Conservation (phyloP, 805 yeast genomes). For the Ascoidea asiatica region DNA sequence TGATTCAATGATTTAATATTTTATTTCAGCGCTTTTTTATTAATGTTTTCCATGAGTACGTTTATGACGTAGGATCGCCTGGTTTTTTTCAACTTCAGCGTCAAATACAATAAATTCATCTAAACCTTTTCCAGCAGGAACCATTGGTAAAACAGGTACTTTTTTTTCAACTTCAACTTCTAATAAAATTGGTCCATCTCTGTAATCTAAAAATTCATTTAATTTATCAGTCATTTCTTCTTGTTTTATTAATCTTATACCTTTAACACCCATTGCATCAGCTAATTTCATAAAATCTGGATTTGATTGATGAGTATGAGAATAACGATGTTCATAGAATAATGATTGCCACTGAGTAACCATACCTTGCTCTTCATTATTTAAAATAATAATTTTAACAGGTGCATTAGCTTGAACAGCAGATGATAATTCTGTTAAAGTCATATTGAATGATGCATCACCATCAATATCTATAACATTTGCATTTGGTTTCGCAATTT, state of each 20-base stretch:
- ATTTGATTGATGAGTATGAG: constrained; percentile 95
- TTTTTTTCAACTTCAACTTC: constrained; percentile 87
- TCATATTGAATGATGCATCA: constrained; percentile 98
- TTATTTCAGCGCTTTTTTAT: too few species aligned
- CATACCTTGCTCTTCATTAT: constrained; percentile 99
- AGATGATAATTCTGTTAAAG: constrained; percentile 80
- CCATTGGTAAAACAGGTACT: constrained; percentile 97
- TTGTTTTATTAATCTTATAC: constrained; percentile 58
- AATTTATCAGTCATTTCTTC: constrained; percentile 47
- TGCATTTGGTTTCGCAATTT: constrained; percentile 90
- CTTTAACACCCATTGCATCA: constrained; percentile 87
- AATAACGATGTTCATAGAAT: constrained; percentile 91
- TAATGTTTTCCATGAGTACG: constrained; percentile 66
- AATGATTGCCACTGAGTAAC: constrained; percentile 99
- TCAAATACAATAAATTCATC: constrained; percentile 88
- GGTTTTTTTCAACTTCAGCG: constrained; percentile 63
- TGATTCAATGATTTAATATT: not conserved
- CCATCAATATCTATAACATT: constrained; percentile 95
- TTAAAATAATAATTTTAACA: constrained; percentile 75
- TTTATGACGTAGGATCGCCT: constrained; percentile 49
- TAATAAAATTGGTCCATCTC: constrained; percentile 73
- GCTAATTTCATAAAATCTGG: constrained; percentile 91
- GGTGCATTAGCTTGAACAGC: constrained; percentile 93
- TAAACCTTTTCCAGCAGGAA: constrained; percentile 88
- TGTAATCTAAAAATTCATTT: constrained; percentile 55